Base-by-base conservation (phyloP, 306 rosid genomes). In the Pyrus bretschneideri region DNA sequence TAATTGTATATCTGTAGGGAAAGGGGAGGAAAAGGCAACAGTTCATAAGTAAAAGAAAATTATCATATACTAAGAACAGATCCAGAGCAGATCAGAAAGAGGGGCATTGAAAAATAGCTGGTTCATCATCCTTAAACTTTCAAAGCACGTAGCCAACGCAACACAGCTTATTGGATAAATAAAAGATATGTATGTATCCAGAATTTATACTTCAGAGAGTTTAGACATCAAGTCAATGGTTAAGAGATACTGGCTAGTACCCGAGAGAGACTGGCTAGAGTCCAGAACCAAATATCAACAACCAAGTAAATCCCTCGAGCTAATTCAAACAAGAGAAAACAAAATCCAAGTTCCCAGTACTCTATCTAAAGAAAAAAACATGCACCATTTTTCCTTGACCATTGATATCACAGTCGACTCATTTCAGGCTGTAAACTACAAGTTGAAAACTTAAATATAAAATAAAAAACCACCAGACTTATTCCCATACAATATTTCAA, bases 1-100 rank as follows among this genome's bases (percentile, higher is more conserved):
- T 96, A 93, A 76, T 89, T 88, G 89, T 91, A 96, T 81, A 95
- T 92, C 97, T 95, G 91, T 74, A 74, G 69, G 31, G 54, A 45
- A 64, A 71, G 73, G 51, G 69, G 79, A 71, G 67, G 52, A 69
- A 73, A 75, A 74, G 33, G 44, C 44, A 81, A 59, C 35, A 68
- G 55, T 15, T 45, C 25, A 76, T 57, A 60, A 81, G 80, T 75
- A 4, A n/a, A 57, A 51, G 12, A 77, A 57, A 21, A 62, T 19
- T 22, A 61, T 13, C 29, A 69, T 8, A n/a, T 40, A 11, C 19
- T 35, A 71, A 31, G 58, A 30, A 49, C 45, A 22, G 31, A 38
- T 22, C 21, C 57, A 33, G 5, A 3, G 30, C 3, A 22, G 40
- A 29, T 9, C 49, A 66, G 46, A 29, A 59, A 19, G 64, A 22